These are phyloP conservation scores for Rhododendron ferrugineum DNA, from an alignment of 148 eudicot genomes.

Conservation along the genomic window DNA sequence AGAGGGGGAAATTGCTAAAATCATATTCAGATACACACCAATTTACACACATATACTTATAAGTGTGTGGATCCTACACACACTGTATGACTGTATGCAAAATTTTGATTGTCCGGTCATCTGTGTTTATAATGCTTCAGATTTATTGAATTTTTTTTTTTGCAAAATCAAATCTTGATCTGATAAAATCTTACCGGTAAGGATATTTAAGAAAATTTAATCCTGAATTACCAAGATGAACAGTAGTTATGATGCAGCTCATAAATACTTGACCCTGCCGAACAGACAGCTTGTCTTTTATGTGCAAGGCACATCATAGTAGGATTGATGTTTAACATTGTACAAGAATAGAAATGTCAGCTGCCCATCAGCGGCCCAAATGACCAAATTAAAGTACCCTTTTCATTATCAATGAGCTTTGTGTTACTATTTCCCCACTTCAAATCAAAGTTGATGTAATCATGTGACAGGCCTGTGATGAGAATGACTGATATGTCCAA, in stretches of 20 bases:
- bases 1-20: background rate
- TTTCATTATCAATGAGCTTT: background rate
- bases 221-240: too few species aligned
- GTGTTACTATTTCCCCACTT: background rate
- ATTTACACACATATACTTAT: too few species aligned
- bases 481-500: background rate
- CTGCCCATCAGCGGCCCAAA: background rate
- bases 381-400: background rate
- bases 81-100: background rate
- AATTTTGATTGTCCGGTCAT: background rate
- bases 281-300: background rate
- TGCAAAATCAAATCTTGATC: background rate
- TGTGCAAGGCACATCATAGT: background rate
- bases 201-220: too few species aligned
- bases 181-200: background rate
- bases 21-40: too few species aligned
- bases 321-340: background rate
- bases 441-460: background rate
- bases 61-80: too few species aligned
- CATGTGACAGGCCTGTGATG: background rate
- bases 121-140: background rate
- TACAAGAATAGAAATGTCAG: background rate
- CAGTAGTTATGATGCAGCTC: background rate
- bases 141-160: rapidly evolving
- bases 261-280: background rate